Conservation (phyloP, 1,284 basidiomycete species). For the Grifola frondosa region DNA sequence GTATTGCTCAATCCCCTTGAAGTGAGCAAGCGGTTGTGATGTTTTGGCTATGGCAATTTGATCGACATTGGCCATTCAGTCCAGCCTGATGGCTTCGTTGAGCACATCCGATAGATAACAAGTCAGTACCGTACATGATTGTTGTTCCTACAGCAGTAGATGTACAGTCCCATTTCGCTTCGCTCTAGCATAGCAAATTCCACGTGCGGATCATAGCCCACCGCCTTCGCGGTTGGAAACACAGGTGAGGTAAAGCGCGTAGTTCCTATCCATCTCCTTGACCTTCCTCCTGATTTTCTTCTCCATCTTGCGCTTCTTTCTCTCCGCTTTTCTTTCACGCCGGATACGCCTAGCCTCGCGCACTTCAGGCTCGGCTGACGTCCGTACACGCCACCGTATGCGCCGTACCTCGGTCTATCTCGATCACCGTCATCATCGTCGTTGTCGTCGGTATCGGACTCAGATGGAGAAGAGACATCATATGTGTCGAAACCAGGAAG, state of each 20-base stretch:
- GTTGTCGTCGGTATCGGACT: slow-evolving; percentile 33
- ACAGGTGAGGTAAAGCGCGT: slow-evolving; percentile 60
- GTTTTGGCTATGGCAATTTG: too few relatives aligned
- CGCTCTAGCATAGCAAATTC: neutral
- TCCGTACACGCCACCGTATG: slow-evolving; percentile 39
- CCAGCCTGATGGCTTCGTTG: too few relatives aligned
- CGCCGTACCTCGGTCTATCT: slow-evolving; percentile 35
- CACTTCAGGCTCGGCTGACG: slow-evolving; percentile 39
- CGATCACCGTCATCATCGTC: slow-evolving; percentile 41
- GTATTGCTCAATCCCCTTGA: too few relatives aligned
- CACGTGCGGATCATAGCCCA: slow-evolving; percentile 11
- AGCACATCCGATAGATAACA: too few relatives aligned
- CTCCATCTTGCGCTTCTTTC: slow-evolving; percentile 58
- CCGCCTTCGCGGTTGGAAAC: slow-evolving; percentile 33
- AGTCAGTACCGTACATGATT: too few relatives aligned
- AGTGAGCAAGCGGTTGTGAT: too few relatives aligned
- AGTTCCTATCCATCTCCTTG: slow-evolving; percentile 58
- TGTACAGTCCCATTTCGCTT: neutral
- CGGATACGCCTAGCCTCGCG: slow-evolving; percentile 49
- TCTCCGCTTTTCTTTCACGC: slow-evolving; percentile 51
- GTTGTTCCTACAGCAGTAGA: too few relatives aligned
- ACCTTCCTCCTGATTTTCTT: slow-evolving; percentile 59
- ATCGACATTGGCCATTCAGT: too few relatives aligned
- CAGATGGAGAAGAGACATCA: slow-evolving; percentile 32
- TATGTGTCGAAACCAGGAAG: slow-evolving; percentile 49